Evolutionary conservation across 768 basidiomycete genomes (phyloP).

Genomic region (Podaxis sp.): DNA sequence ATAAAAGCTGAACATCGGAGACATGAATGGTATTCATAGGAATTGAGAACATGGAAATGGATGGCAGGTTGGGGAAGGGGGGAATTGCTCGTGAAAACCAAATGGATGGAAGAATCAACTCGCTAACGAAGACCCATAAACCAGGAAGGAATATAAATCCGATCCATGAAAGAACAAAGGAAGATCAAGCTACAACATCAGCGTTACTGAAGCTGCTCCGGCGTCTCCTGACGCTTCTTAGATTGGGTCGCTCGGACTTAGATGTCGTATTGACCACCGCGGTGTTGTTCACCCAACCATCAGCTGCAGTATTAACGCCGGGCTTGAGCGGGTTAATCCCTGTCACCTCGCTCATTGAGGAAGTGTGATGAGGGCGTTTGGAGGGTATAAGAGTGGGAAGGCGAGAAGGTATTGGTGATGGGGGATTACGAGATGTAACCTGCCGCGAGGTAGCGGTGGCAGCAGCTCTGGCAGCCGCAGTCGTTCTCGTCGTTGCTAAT

Average conservation of each 20-base stretch:
- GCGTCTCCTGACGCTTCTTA: conserved; percentile 71
- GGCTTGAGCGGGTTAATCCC: conserved; percentile 40
- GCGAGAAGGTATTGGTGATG: conserved; percentile 72
- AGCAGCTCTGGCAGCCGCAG: conserved; percentile 39
- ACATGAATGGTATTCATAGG: conserved; percentile 17
- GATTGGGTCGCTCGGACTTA: conserved; percentile 72
- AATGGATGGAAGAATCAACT: conserved; percentile 18
- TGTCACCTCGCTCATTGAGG: conserved; percentile 53
- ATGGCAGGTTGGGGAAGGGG: conserved; percentile 37
- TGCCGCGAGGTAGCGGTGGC: conserved; percentile 25
- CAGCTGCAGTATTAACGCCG: conserved; percentile 32
- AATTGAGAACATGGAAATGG: conserved; percentile 18
- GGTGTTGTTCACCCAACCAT: conserved; percentile 78
- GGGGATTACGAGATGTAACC: conserved; percentile 41
- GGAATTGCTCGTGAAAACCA: conserved; percentile 24
- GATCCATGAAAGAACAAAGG: neutral
- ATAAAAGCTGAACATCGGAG: conserved; percentile 2
- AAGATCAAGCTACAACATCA: conserved; percentile 71
- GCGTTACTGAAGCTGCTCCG: conserved; percentile 88
- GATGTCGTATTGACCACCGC: conserved; percentile 72
- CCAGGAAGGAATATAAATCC: conserved; percentile 12
- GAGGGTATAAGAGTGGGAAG: conserved; percentile 68
- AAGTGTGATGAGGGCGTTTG: conserved; percentile 50
- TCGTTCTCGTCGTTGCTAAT: conserved; percentile 52
- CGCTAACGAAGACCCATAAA: conserved; percentile 1